Evolutionary conservation across 371 early-diverging fungal genomes (phyloP), one percentile per base, ranked within the genome.

Genomic region (Mortierella sp.): DNA sequence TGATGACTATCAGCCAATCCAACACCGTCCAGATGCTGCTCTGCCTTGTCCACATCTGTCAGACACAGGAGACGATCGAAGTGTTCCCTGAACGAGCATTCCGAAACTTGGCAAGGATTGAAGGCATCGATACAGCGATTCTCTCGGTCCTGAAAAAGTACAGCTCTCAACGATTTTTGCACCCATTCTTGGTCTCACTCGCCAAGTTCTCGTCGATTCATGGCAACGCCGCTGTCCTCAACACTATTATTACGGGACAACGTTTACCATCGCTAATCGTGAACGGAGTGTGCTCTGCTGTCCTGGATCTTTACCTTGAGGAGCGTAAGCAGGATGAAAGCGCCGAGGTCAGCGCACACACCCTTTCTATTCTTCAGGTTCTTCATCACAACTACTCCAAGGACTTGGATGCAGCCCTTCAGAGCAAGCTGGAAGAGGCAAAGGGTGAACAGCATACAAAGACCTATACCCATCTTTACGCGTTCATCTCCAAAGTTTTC

Each of bases 41-140:
- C 43, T 85, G 89, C 27, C 56, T 90, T 19, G 80, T 91, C 17
- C 89, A 91, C 40, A 56, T 92, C 29, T 88, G 83, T 37, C 91
- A 91, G 67, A 82, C 88, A 10, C 91, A 92, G 71, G 82, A 81
- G 22, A 81, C 69, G 14, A 79, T 86, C 34, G 77, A 69, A 10
- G 68, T 55, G 10, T 64, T 88, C 22, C 82, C 87, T 7, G 72
- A 82, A n/a, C 56, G 60, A 17, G 81, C 86, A 0, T 78, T 80
- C 27, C 79, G 79, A 12, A 44, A 61, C 19, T 53, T 87, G 27
- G 53, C 79, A 16, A 68, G 65, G 9, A 65, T 81, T 22, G 55
- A 79, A 28, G 66, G 53, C 28, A 63, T 73, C 47, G 73, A 72
- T 4, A 59, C 46, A 17, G 51, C 66, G 6, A 43, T 80, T n/a